Percentiles rank a stretch among this genome's conserved stretches.
These are phyloP conservation scores for Digitaria exilis DNA, from an alignment of 202 grass and related monocot species.

Conservation along the genomic window DNA sequence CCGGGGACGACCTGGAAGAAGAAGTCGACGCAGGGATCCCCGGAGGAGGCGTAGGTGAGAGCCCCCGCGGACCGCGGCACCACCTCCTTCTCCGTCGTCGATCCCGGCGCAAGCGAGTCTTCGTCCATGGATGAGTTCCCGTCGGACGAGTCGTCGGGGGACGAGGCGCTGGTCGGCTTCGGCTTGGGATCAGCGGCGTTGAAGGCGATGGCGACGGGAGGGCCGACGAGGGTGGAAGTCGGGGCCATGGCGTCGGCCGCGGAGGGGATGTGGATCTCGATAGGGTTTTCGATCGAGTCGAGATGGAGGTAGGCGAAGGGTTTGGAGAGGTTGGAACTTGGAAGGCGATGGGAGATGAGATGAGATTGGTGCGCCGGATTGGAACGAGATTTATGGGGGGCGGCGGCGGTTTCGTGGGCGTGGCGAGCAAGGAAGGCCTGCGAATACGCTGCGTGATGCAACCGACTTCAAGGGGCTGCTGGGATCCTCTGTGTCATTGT, in stretches of 20 bases:
- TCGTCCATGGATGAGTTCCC: background rate
- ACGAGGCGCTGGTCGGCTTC: background rate
- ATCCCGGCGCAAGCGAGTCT: background rate
- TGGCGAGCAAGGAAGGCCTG: background rate
- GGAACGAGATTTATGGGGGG: background rate
- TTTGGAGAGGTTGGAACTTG: background rate
- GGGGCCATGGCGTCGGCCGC: background rate
- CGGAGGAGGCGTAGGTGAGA: slow-evolving; percentile 32
- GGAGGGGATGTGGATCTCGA: background rate
- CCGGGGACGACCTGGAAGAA: slow-evolving; percentile 65
- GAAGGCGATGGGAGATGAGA: background rate
- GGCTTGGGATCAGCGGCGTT: background rate
- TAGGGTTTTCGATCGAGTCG: background rate
- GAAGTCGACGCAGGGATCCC: slow-evolving; percentile 57
- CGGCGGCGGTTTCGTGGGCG: background rate
- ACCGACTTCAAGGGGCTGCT: background rate
- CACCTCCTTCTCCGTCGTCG: background rate
- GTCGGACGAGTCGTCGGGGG: background rate
- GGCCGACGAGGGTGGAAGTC: slow-evolving; percentile 32
- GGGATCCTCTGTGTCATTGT: background rate
- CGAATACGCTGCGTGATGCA: background rate
- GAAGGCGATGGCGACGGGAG: slow-evolving; percentile 14
- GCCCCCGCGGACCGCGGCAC: too few relatives aligned
- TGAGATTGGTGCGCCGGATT: background rate
- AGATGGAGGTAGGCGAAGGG: background rate